Evolutionary conservation across 2,329 filamentous ascomycete genomes (phyloP), one percentile per base, ranked within the genome.

Genomic region (Ophiostoma novo-ulmi): DNA sequence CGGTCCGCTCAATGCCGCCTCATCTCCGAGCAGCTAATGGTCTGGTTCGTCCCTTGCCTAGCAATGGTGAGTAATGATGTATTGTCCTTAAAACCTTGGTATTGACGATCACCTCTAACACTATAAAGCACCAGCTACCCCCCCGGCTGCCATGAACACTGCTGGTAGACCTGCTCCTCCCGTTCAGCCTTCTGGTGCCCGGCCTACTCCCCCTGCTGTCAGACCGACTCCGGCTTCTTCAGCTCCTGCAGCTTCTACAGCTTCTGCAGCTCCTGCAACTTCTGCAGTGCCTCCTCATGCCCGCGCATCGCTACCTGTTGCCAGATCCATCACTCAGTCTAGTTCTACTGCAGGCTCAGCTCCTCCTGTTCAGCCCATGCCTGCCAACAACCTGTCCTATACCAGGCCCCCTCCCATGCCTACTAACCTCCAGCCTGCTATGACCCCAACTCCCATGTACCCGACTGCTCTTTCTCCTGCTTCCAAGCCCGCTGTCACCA

Each of bases 41-140:
- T 1, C 65, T 72, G 35, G 35, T 71, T 13, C 71, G 71, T 14
- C 71, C 71, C 17, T 13, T 72, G 58, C 41, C 68, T 1, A 31
- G 66, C n/a, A 44, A 52, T 13, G 69, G 69, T 69, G 26, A 20
- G 67, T 70, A 31, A 31, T 31, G 31, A 31, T 3, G 3, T 31
- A 31, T 31, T 4, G 31, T 31, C 31, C 31, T 31, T 4, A 4
- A 39, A 22, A 11, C 26, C 11, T 3, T 8, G 11, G 20, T 38
- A n/a, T 20, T 31, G n/a, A 35, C n/a, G 58, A 36, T 38, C 20
- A 36, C 5, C 31, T 31, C 14, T 63, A 22, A 63, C 58, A 36
- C 13, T 26, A 2, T 17, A 8, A 36, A 63, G 58, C 58, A 63
- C 26, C 11, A 63, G 26, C 58, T 14, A 35, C 26, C 58, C 26